Base-by-base conservation (phyloP, 345 rosid species). In the Clausena lansium region DNA sequence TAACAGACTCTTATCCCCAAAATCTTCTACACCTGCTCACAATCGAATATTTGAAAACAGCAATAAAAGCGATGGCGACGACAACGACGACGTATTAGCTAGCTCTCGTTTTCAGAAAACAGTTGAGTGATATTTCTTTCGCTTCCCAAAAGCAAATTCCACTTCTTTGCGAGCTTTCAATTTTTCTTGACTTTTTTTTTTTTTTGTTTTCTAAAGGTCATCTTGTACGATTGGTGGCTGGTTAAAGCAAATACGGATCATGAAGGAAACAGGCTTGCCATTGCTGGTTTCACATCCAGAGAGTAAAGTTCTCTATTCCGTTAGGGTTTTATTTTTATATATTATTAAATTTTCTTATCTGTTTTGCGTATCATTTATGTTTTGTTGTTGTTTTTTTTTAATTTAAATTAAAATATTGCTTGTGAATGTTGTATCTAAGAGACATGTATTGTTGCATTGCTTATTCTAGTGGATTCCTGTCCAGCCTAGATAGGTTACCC, bases 191-290 rank as follows among this genome's bases (percentile, higher is more conserved):
- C 35, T 52, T 22, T 3, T 0, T n/a, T 67, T 54, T 66, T 19
- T 47, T 67, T 69, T 67, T 75, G 38, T 38, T 8, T 20, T 20
- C 22, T 24, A 61, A 66, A 93, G 98, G 96, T 92, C 38, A 41
- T 85, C 13, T 76, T 94, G 78, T 80, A 75, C 32, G 89, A 90
- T 71, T 94, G 98, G 98, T 94, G 98, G 98, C 60, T 94, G 78
- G 74, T 85, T 19, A 85, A 82, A 84, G 79, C 92, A 24, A 77
- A 87, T 7, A 63, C 83, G 4, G 91, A 84, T 8, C 77, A 77
- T 70, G 27, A 86, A 5, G 94, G 93, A 41, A 90, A 88, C 80
- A 87, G 83, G 35, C 86, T 94, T 62, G 97, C 94, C 66, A 89
- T 94, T 77, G 91, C 93, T 11, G 98, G 98, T 24, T 78, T 77